phyloP scores from a whole-genome alignment of 2,329 filamentous ascomycete genomes.

The Colletotrichum echinochloae region DNA sequence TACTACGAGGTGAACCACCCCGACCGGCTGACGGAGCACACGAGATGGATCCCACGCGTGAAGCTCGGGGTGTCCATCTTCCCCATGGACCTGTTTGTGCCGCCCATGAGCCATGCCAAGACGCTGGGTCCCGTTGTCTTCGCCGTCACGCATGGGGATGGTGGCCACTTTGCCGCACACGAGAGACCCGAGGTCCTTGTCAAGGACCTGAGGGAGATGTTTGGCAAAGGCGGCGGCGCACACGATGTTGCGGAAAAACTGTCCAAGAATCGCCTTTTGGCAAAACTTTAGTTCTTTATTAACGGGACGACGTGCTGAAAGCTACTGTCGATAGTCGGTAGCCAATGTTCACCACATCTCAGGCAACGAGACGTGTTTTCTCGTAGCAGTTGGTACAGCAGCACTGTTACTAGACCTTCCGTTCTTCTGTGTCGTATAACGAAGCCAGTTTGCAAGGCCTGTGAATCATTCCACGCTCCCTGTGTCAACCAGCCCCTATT shows the following conservation, averaged over 20 bases:
- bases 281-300: not conserved
- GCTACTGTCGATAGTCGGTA: too few relatives aligned
- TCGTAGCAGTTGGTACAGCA: not conserved
- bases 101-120: slow-evolving; percentile 67
- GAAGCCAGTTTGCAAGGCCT: not conserved
- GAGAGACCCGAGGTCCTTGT: slow-evolving; percentile 67
- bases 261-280: not conserved
- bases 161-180: slow-evolving; percentile 72
- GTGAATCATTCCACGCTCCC: too few relatives aligned
- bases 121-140: slow-evolving; percentile 72
- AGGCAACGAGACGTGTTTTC: not conserved
- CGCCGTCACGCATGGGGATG: slow-evolving; percentile 61
- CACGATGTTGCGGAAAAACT: slow-evolving; percentile 49
- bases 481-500: too few relatives aligned
- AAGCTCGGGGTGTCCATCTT: slow-evolving; percentile 65
- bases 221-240: slow-evolving; percentile 63
- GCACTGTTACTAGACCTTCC: not conserved
- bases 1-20: slow-evolving; percentile 76
- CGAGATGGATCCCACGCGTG: slow-evolving; percentile 50
- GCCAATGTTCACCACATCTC: not conserved
- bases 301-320: too few relatives aligned
- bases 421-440: not conserved
- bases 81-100: slow-evolving; percentile 67
- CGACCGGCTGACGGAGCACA: slow-evolving; percentile 38
- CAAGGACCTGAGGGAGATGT: slow-evolving; percentile 68